Evolutionary conservation across 2,329 filamentous ascomycete genomes (phyloP), one percentile per base, ranked within the genome.

Genomic region (Beauveria pseudobassiana): DNA sequence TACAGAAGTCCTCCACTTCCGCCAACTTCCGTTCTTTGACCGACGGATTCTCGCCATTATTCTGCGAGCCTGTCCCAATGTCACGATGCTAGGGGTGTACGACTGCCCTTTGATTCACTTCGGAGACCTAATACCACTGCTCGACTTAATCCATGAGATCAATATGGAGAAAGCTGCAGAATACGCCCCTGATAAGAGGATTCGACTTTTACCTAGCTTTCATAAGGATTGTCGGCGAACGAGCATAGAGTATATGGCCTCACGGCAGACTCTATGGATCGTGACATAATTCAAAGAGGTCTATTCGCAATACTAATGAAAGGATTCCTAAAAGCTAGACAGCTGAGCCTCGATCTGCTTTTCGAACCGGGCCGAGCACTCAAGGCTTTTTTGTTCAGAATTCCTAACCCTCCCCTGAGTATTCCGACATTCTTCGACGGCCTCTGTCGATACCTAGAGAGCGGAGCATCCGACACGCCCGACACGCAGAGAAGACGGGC

Each of bases 111-210:
- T 76, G 1, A 64, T 76, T 5, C 71, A 75, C 30, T 67, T 74
- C n/a, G 74, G 72, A 10, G 74, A 76, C 24, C 59, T 74, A 0
- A 56, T 74, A 1, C 67, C 65, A 12, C 59, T 76, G 0, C 64
- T 76, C 1, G 73, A 76, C 56, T 62, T 76, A 2, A 73, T 76
- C 22, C 59, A 71, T 38, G 73, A 76, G 49, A 64, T 76, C 49
- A 76, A 76, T 49, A 7, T 42, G 14, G 48, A 64, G 74, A 0
- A 59, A 57, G 16, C 24, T 12, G 5, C 24, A 57, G 3, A 14
- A 56, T 2, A 40, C 63, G 3, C 61, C 69, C 0, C 26, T 50
- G 0, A 70, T 76, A 22, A 43, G 63, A 3, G 63, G 63, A 0
- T 64, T 76, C 1, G 74, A 76, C 28, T 75, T 76, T 45, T 71